Evolutionary conservation across 2,329 filamentous ascomycete species (phyloP).

Genomic region (Pyrenochaeta sp.): DNA sequence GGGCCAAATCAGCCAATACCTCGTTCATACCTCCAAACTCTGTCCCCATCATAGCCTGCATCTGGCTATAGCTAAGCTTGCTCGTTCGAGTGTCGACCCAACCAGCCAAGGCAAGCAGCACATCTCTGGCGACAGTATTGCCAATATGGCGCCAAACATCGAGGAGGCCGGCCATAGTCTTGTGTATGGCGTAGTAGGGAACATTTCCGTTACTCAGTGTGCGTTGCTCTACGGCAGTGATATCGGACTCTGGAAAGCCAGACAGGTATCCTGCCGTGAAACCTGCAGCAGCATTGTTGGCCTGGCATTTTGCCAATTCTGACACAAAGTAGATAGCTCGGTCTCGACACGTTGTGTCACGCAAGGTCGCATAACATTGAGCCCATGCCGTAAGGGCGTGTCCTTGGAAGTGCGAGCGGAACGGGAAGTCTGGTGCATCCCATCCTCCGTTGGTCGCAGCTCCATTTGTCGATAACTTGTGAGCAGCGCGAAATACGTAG

Average conservation of each 20-base stretch:
- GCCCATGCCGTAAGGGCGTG: conserved; percentile 62
- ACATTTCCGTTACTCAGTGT: conserved; percentile 61
- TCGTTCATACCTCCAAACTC: conserved; percentile 66
- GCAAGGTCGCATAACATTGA: conserved; percentile 57
- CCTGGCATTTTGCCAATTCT: conserved; percentile 61
- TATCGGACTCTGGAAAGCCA: conserved; percentile 63
- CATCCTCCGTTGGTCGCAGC: conserved; percentile 60
- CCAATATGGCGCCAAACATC: conserved; percentile 60
- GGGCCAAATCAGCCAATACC: conserved; percentile 59
- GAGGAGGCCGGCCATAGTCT: conserved; percentile 61
- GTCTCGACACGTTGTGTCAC: conserved; percentile 55
- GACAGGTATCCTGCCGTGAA: conserved; percentile 60
- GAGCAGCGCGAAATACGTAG: conserved; percentile 60
- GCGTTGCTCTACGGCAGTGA: conserved; percentile 54
- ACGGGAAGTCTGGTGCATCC: conserved; percentile 64
- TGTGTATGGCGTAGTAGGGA: conserved; percentile 64
- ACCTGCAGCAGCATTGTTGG: conserved; percentile 57
- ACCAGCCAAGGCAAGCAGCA: conserved; percentile 55
- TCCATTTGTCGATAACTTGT: conserved; percentile 57
- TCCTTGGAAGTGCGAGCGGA: conserved; percentile 61
- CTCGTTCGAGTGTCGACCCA: conserved; percentile 61
- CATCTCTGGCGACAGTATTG: conserved; percentile 54
- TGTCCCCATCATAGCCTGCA: conserved; percentile 60
- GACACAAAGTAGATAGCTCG: conserved; percentile 58
- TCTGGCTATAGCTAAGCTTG: conserved; percentile 53